phyloP scores from a whole-genome alignment of 768 basidiomycete species.

The Mycena venus region DNA sequence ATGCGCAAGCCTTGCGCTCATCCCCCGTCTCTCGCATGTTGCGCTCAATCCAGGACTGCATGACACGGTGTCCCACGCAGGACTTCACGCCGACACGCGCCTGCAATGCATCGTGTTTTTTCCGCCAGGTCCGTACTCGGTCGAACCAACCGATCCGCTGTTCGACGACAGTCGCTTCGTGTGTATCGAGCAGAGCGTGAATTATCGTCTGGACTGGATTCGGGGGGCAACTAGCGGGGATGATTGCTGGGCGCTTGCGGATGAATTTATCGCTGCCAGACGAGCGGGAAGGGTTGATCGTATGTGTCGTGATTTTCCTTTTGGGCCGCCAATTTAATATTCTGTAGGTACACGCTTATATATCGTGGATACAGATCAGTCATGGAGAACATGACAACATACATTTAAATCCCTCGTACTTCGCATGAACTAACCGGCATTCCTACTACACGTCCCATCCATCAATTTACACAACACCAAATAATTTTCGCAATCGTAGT shows the following conservation, averaged over 20 bases:
- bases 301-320: not conserved
- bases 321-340: too few relatives aligned
- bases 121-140: not conserved
- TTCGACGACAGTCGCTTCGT: too few relatives aligned
- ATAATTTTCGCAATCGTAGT: too few relatives aligned
- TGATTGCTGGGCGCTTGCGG: not conserved
- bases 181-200: too few relatives aligned
- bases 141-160: too few relatives aligned
- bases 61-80: not conserved
- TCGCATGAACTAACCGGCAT: too few relatives aligned
- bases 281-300: not conserved
- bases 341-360: too few relatives aligned
- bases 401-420: too few relatives aligned
- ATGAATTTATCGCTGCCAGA: not conserved
- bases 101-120: not conserved
- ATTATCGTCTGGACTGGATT: not conserved
- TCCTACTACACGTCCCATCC: too few relatives aligned
- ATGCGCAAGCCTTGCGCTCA: not conserved
- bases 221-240: not conserved
- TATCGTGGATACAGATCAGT: too few relatives aligned
- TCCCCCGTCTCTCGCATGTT: not conserved
- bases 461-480: too few relatives aligned
- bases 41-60: not conserved
- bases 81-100: not conserved
- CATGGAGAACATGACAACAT: too few relatives aligned